Percentiles rank a stretch among this genome's conserved stretches.
Evolutionary conservation across 306 rosid genomes (phyloP).

Genomic region (Lablab purpureus): DNA sequence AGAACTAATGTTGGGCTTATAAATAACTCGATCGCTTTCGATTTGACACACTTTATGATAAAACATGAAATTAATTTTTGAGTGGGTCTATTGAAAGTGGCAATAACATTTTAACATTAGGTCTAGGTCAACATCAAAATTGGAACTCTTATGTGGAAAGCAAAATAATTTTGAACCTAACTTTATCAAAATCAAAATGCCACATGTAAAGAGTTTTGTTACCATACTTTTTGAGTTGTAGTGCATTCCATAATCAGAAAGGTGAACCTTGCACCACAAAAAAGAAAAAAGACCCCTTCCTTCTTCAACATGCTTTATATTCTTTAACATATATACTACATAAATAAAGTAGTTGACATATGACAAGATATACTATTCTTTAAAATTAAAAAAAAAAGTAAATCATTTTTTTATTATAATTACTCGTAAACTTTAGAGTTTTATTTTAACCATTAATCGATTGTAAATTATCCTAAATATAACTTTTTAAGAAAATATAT

Average conservation of each 20-base stretch:
- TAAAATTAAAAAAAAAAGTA: neutral
- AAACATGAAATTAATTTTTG: slow-evolving; percentile 22
- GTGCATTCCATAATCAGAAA: slow-evolving; percentile 47
- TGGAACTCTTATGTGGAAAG: slow-evolving; percentile 53
- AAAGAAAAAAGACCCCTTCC: slow-evolving; percentile 9
- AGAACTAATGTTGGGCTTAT: neutral
- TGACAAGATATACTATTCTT: slow-evolving; percentile 4
- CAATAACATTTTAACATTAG: slow-evolving; percentile 44
- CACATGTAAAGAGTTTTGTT: slow-evolving; percentile 37
- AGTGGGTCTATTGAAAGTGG: slow-evolving; percentile 22
- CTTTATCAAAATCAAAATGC: slow-evolving; percentile 28
- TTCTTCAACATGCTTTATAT: slow-evolving; percentile 27
- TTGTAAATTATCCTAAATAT: neutral
- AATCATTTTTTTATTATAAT: neutral
- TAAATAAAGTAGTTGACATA: slow-evolving; percentile 24
- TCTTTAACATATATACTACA: slow-evolving; percentile 30
- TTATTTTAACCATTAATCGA: neutral
- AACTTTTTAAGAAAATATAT: neutral
- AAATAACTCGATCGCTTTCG: slow-evolving; percentile 12
- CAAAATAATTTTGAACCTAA: slow-evolving; percentile 34
- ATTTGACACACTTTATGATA: slow-evolving; percentile 11
- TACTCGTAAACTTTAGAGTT: neutral
- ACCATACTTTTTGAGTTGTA: slow-evolving; percentile 28
- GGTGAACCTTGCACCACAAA: slow-evolving; percentile 32
- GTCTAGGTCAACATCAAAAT: slow-evolving; percentile 58